Percentiles rank a stretch among this genome's conserved stretches.
Evolutionary conservation across 2,329 filamentous ascomycete species (phyloP).

Genomic region (Juglanconis oblonga): DNA sequence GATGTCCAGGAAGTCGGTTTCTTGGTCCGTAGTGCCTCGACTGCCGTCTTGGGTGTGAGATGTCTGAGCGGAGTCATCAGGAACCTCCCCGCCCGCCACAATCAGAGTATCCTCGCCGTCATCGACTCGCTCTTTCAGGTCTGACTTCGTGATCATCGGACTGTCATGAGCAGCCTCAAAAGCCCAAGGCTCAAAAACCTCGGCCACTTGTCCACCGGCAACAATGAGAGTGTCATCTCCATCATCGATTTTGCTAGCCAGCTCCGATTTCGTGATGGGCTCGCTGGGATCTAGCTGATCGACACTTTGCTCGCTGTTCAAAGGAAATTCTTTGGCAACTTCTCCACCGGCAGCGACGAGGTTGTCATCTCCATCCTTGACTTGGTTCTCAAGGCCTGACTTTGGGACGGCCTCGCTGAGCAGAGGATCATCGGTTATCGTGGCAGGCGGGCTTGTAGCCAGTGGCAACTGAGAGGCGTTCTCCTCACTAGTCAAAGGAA

Average conservation of each 20-base stretch:
- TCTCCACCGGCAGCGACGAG: conserved; percentile 2
- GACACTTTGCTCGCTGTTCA: conserved; percentile 3
- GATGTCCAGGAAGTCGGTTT: background rate
- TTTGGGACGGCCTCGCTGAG: background rate
- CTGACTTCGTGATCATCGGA: background rate
- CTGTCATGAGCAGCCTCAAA: background rate
- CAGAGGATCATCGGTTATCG: background rate
- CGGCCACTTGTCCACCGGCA: background rate
- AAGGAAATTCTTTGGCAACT: conserved; percentile 3
- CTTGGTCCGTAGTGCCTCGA: background rate
- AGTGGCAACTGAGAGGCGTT: background rate
- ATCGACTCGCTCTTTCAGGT: background rate
- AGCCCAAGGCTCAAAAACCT: conserved; percentile 3
- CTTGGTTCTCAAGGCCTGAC: background rate
- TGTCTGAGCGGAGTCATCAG: background rate
- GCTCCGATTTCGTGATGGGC: background rate
- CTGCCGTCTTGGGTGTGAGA: background rate
- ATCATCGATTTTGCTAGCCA: background rate
- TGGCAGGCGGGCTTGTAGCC: background rate
- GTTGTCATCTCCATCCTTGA: background rate
- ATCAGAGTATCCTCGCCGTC: conserved; percentile 1
- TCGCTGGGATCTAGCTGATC: background rate
- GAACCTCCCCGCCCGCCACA: background rate
- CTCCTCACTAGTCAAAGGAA: background rate
- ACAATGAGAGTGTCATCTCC: background rate